A percentile compares a stretch with the other conserved stretches of the same genome.
Conservation (phyloP, 306 rosid species). For the Psophocarpus tetragonolobus region DNA sequence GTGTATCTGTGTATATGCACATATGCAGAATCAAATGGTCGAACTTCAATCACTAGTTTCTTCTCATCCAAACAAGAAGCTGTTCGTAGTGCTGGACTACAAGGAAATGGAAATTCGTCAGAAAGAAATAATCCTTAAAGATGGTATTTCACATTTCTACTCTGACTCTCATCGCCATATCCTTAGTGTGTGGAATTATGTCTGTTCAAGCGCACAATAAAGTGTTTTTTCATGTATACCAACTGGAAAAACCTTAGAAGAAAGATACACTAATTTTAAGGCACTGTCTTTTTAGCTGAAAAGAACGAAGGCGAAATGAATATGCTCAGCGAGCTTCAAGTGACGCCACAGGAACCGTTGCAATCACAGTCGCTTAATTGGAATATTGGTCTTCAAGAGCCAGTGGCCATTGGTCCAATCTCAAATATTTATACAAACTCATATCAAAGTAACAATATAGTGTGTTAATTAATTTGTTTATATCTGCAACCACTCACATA, state of each 20-base stretch:
- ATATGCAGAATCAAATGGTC: slow-evolving; percentile 43
- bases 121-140: too few relatives aligned
- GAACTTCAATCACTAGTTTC: slow-evolving; percentile 37
- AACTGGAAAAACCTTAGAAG: background rate
- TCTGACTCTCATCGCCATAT: too few relatives aligned
- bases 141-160: too few relatives aligned
- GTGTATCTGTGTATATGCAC: background rate
- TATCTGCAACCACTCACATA: too few relatives aligned
- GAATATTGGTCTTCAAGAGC: background rate
- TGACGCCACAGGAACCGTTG: background rate
- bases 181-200: too few relatives aligned
- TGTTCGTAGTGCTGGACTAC: too few relatives aligned
- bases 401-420: background rate
- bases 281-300: slow-evolving; percentile 30
- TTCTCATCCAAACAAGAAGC: slow-evolving; percentile 23
- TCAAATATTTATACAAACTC: background rate
- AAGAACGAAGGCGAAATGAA: background rate
- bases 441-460: slow-evolving; percentile 20
- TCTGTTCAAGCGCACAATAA: too few relatives aligned
- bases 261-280: background rate
- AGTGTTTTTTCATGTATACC: too few relatives aligned
- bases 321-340: background rate
- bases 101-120: too few relatives aligned
- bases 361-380: background rate
- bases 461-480: background rate